Conservation (phyloP, 2,329 filamentous ascomycete species). For the Phyllosticta citrichinensis region DNA sequence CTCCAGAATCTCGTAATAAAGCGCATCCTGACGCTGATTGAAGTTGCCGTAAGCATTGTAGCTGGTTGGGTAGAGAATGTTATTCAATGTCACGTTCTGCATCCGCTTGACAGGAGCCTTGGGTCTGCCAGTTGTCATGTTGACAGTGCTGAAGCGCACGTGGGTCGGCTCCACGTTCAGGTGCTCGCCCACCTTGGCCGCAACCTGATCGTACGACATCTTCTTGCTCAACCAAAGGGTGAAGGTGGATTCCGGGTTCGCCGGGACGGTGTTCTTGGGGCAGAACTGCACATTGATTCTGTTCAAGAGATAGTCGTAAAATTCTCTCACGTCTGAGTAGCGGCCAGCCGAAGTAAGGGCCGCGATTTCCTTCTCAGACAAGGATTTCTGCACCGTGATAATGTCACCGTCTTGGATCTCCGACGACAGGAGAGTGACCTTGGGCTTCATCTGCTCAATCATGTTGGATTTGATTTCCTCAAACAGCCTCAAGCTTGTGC, state of each 20-base stretch:
- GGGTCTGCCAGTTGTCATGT: slow-evolving; percentile 63
- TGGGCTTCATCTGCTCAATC: slow-evolving; percentile 90
- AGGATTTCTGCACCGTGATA: slow-evolving; percentile 75
- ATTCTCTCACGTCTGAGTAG: slow-evolving; percentile 63
- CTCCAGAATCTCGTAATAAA: slow-evolving; percentile 90
- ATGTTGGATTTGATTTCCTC: slow-evolving; percentile 98
- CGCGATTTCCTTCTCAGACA: slow-evolving; percentile 37
- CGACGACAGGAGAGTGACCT: slow-evolving; percentile 77
- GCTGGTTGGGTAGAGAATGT: slow-evolving; percentile 62
- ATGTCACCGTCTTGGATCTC: slow-evolving; percentile 97
- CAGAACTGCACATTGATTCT: slow-evolving; percentile 70
- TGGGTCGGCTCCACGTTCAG: slow-evolving; percentile 74
- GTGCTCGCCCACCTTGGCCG: slow-evolving; percentile 70
- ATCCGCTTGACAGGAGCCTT: slow-evolving; percentile 68
- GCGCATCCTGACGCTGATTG: slow-evolving; percentile 61
- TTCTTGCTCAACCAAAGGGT: slow-evolving; percentile 73
- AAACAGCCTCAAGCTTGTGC: slow-evolving; percentile 62
- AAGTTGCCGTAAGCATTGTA: slow-evolving; percentile 60
- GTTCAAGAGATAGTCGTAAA: slow-evolving; percentile 89
- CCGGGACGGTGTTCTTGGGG: slow-evolving; percentile 48
- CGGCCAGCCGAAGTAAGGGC: slow-evolving; percentile 30
- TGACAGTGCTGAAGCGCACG: slow-evolving; percentile 83
- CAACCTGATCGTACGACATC: slow-evolving; percentile 79
- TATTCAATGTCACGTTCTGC: slow-evolving; percentile 58
- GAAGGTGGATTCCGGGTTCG: slow-evolving; percentile 54